Conservation (phyloP, 192 early-diverging fungal genomes). For the Coemansia brasiliensis region DNA sequence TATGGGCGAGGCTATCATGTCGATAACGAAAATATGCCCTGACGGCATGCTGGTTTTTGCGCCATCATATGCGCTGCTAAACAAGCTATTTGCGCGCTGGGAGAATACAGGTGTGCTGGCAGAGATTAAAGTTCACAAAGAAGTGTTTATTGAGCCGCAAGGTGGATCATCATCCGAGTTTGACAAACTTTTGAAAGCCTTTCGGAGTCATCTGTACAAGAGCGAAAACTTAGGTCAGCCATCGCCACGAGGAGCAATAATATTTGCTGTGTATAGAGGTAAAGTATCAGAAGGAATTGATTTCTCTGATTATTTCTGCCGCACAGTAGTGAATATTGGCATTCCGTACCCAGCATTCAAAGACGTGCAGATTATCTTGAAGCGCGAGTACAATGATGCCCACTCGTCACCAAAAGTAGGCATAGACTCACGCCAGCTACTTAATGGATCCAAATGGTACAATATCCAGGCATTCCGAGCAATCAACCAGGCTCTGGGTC, state of each 20-base stretch:
- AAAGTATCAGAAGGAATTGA: slow-evolving; percentile 57
- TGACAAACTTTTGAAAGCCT: slow-evolving; percentile 39
- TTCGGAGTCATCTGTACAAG: slow-evolving; percentile 29
- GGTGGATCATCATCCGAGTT: slow-evolving; percentile 31
- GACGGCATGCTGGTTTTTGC: slow-evolving; percentile 54
- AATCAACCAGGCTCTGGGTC: slow-evolving; percentile 61
- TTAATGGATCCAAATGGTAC: slow-evolving; percentile 58
- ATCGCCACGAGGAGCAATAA: slow-evolving; percentile 23
- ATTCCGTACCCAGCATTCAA: slow-evolving; percentile 59
- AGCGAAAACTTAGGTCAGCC: slow-evolving; percentile 1
- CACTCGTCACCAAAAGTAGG: background rate
- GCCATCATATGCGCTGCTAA: slow-evolving; percentile 47
- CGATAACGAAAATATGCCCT: slow-evolving; percentile 39
- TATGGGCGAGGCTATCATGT: slow-evolving; percentile 46
- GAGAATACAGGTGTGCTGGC: slow-evolving; percentile 21
- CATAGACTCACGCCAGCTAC: slow-evolving; percentile 2
- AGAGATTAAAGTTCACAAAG: slow-evolving; percentile 29
- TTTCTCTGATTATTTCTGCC: slow-evolving; percentile 48
- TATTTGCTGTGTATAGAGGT: slow-evolving; percentile 59
- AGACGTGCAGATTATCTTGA: slow-evolving; percentile 55
- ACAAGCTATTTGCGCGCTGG: slow-evolving; percentile 51
- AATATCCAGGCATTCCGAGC: slow-evolving; percentile 62
- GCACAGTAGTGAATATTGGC: slow-evolving; percentile 58
- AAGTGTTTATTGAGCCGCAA: slow-evolving; percentile 45
- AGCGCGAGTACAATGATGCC: slow-evolving; percentile 55